phyloP scores from a whole-genome alignment of 179 eudicot genomes.

The Camellia oleifera region DNA sequence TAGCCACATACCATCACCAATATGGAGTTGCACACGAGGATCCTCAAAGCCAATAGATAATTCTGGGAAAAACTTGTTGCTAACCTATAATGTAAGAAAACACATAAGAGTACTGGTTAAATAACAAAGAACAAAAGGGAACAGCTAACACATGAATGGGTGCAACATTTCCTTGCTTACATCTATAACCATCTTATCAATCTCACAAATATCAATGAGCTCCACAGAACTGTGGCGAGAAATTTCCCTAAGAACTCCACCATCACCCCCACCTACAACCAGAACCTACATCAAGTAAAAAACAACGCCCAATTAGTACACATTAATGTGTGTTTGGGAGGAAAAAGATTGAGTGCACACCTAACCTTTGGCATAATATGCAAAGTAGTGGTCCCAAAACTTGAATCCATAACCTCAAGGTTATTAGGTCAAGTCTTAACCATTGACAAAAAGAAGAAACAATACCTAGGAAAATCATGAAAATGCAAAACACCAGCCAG shows the following conservation, averaged over 20 bases:
- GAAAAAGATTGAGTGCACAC: no score
- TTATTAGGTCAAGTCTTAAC: background rate
- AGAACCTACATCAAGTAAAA: conserved; percentile 59
- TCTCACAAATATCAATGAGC: conserved; percentile 90
- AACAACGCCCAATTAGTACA: no score
- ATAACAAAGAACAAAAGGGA: background rate
- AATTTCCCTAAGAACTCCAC: conserved; percentile 97
- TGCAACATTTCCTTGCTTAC: conserved; percentile 40
- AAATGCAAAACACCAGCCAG: background rate
- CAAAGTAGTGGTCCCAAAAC: no score
- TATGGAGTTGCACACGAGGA: conserved; percentile 82
- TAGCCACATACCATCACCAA: conserved; percentile 79
- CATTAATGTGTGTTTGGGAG: no score
- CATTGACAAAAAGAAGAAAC: background rate
- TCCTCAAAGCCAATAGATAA: conserved; percentile 86
- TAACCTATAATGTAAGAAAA: conserved; percentile 46
- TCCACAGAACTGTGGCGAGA: conserved; percentile 90
- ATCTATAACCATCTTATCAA: conserved; percentile 94
- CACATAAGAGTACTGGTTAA: background rate
- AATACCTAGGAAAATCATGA: background rate
- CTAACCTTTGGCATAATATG: no score
- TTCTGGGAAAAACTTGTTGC: conserved; percentile 81
- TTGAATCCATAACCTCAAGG: no score
- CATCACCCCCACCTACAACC: conserved; percentile 99
- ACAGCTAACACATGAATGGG: conserved; percentile 2